A percentile compares a stretch with the other conserved stretches of the same genome.
These are phyloP conservation scores for Ilex asprella DNA, from an alignment of 257 asterid genomes.

Conservation along the genomic window DNA sequence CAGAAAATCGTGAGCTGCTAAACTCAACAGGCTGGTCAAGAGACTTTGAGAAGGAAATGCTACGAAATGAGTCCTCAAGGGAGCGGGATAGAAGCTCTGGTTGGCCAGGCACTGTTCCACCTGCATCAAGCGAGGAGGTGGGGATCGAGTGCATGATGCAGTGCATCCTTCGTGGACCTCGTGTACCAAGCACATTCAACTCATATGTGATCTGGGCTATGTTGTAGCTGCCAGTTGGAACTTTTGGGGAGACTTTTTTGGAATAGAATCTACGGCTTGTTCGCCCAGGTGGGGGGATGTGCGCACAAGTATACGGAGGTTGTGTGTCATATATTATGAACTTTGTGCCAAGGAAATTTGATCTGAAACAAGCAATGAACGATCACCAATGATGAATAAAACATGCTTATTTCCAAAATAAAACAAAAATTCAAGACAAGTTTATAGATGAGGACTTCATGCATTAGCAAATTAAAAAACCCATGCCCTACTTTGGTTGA, in stretches of 20 bases:
- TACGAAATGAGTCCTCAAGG: constrained; percentile 83
- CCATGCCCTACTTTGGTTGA: too few species aligned
- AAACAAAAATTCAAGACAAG: too few species aligned
- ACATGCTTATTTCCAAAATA: too few species aligned
- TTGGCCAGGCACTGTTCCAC: constrained; percentile 85
- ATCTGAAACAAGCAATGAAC: constrained; percentile 34
- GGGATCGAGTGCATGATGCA: constrained; percentile 88
- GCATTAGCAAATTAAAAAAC: too few species aligned
- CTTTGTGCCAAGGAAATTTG: constrained; percentile 93
- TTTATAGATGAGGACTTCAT: too few species aligned
- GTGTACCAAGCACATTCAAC: constrained; percentile 86
- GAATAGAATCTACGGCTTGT: constrained; percentile 77
- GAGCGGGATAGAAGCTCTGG: constrained; percentile 75
- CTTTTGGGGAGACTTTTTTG: constrained; percentile 82
- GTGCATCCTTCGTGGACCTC: constrained; percentile 91
- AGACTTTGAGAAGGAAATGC: constrained; percentile 79
- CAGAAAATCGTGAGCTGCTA: constrained; percentile 78
- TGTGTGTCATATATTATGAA: constrained; percentile 89
- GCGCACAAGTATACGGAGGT: constrained; percentile 52
- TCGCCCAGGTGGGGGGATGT: constrained; percentile 51
- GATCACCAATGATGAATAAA: too few species aligned
- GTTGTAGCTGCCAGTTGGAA: constrained; percentile 78
- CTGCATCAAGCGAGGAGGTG: constrained; percentile 64
- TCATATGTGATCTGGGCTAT: constrained; percentile 78
- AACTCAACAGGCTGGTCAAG: constrained; percentile 68